Conservation (phyloP, 441 rosid species). For the Pelargonium citronellum region DNA sequence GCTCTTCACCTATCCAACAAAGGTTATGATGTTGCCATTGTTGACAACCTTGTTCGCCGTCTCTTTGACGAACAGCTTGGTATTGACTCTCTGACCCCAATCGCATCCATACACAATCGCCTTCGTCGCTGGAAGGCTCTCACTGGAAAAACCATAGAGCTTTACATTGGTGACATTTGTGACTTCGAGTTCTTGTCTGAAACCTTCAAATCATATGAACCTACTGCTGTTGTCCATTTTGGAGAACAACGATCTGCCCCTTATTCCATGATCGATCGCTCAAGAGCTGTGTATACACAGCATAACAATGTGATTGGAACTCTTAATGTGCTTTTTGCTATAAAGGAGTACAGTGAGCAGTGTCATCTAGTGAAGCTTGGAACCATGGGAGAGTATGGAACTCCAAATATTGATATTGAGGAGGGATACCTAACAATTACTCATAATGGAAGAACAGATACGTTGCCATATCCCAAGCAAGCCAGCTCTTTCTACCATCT, state of each 20-base stretch:
- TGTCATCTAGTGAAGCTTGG: slow-evolving; percentile 95
- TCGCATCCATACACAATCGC: slow-evolving; percentile 72
- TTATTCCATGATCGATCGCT: slow-evolving; percentile 90
- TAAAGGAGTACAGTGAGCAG: slow-evolving; percentile 77
- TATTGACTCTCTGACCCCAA: slow-evolving; percentile 77
- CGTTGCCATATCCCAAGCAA: slow-evolving; percentile 91
- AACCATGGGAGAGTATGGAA: slow-evolving; percentile 96
- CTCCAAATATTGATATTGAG: slow-evolving; percentile 92
- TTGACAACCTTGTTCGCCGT: slow-evolving; percentile 75
- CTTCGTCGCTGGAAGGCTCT: slow-evolving; percentile 74
- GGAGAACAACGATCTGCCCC: slow-evolving; percentile 97
- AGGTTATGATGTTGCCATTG: slow-evolving; percentile 76
- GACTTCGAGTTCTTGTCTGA: slow-evolving; percentile 83
- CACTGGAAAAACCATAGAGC: slow-evolving; percentile 72
- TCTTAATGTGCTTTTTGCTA: slow-evolving; percentile 83
- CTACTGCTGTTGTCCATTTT: slow-evolving; percentile 85
- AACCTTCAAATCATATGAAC: slow-evolving; percentile 70
- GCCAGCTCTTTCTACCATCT: slow-evolving; percentile 96
- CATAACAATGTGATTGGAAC: slow-evolving; percentile 92
- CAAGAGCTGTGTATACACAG: slow-evolving; percentile 80
- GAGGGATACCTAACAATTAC: slow-evolving; percentile 90
- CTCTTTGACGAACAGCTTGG: slow-evolving; percentile 89
- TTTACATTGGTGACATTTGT: slow-evolving; percentile 77
- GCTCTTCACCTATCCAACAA: slow-evolving; percentile 81
- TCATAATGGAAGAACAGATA: slow-evolving; percentile 86